These are phyloP conservation scores for Xylaria sp. DNA, from an alignment of 2,329 filamentous ascomycete genomes.

Conservation along the genomic window DNA sequence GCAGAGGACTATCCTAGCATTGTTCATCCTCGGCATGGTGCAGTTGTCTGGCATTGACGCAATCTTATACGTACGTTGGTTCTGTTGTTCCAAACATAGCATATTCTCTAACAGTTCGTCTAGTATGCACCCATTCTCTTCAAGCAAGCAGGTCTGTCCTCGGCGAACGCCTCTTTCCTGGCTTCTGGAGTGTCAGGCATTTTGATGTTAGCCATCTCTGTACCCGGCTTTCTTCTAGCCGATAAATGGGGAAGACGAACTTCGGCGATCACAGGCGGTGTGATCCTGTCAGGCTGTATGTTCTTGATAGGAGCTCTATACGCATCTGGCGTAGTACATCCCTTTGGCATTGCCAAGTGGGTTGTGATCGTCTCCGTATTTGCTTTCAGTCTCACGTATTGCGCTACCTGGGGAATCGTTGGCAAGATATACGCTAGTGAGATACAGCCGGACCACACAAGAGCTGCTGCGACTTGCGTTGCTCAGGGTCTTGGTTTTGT, in stretches of 20 bases:
- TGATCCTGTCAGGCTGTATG: constrained; percentile 61
- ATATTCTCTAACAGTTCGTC: background rate
- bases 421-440: constrained; percentile 67
- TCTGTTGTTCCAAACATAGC: rapidly evolving
- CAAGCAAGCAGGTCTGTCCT: constrained; percentile 65
- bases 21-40: constrained; percentile 61
- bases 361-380: constrained; percentile 62
- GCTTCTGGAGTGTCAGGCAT: constrained; percentile 70
- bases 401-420: constrained; percentile 63
- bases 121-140: constrained; percentile 71
- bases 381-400: constrained; percentile 59
- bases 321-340: constrained; percentile 56
- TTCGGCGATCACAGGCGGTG: constrained; percentile 63
- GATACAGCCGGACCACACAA: constrained; percentile 65
- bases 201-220: constrained; percentile 65
- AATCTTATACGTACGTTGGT: constrained; percentile 62
- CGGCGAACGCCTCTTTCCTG: constrained; percentile 64
- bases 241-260: constrained; percentile 67
- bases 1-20: constrained; percentile 59
- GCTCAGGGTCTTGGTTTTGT: constrained; percentile 51
- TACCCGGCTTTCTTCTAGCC: constrained; percentile 65
- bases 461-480: constrained; percentile 63
- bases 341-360: constrained; percentile 56
- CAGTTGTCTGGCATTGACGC: constrained; percentile 72
- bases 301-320: constrained; percentile 64